phyloP scores from a whole-genome alignment of 768 basidiomycete species.

The Mycena olivaceomarginata region DNA sequence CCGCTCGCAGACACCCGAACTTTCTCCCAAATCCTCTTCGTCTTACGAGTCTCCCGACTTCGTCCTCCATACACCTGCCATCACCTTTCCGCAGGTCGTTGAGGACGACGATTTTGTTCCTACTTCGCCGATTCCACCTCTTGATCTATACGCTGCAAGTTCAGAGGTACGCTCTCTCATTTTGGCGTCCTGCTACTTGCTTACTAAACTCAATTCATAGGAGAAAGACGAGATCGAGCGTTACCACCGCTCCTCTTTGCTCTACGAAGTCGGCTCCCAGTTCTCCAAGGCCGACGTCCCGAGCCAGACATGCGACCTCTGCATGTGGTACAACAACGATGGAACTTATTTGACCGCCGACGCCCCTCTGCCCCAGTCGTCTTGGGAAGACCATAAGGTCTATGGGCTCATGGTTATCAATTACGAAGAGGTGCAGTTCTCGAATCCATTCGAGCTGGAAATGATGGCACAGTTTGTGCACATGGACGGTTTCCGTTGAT shows the following conservation, averaged over 20 bases:
- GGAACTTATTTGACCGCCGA: slow-evolving; percentile 2
- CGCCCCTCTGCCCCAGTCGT: too few species aligned
- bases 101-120: slow-evolving; percentile 53
- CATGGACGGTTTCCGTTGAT: slow-evolving; percentile 13
- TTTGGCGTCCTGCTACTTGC: neutral
- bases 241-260: slow-evolving; percentile 29
- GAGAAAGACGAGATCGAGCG: slow-evolving; percentile 22
- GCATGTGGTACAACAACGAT: slow-evolving; percentile 29
- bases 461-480: slow-evolving; percentile 23
- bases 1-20: slow-evolving; percentile 34
- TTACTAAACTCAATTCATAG: neutral
- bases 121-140: slow-evolving; percentile 58
- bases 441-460: slow-evolving; percentile 34
- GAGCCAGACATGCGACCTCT: slow-evolving; percentile 20
- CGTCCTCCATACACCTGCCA: slow-evolving; percentile 18
- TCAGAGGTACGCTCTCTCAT: slow-evolving; percentile 27
- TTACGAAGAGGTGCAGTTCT: slow-evolving; percentile 31
- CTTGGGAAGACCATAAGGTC: neutral
- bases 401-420: slow-evolving; percentile 5
- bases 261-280: slow-evolving; percentile 24
- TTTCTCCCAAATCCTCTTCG: slow-evolving; percentile 33
- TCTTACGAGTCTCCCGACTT: slow-evolving; percentile 36
- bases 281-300: slow-evolving; percentile 42
- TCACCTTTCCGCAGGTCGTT: neutral
- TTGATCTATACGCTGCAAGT: slow-evolving; percentile 51